Base-by-base conservation (phyloP, 2,329 filamentous ascomycete species). In the Hortaea werneckii region DNA sequence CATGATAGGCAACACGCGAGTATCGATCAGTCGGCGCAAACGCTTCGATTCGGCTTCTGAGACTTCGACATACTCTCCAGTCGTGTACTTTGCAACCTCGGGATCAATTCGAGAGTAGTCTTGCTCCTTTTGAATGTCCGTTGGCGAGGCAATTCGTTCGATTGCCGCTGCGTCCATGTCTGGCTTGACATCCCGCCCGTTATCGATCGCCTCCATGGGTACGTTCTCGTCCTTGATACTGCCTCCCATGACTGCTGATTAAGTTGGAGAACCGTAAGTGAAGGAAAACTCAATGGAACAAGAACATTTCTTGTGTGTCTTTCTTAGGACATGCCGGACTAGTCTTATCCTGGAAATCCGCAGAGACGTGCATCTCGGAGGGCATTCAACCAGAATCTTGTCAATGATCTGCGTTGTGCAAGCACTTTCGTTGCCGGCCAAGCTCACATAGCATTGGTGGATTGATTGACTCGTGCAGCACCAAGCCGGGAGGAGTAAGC, bases 21-120 rank as follows among this genome's bases (percentile, higher is more conserved):
- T 74, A 63, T 87, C 82, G 53, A 87, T 84, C 68, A 79, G 68
- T 43, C 65, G 73, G 51, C 77, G 79, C 43, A 88, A 70, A 29
- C 81, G 69, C 35, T 65, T 71, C 62, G 78, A 80, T 44, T 82
- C 78, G 47, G 76, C 78, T 1, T 71, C 66, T 3, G 74, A 70
- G 56, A 87, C 79, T 1, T 76, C 66, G 42, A 85, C 67, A 5
- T 67, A 68, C 12, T 61, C 71, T 13, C 73, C 72, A 13, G 72
- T 72, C 28, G 79, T 77, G 66, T 88, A 88, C 60, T 81, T 76
- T 42, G 82, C 80, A 34, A 88, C 69, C 65, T 88, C 84, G 45
- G 75, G 72, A 65, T 88, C 84, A 45, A 87, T 73, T 56, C 75
- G 74, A 26, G 71, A 64, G 51, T 76, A 35, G n/a, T 35, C 32